These are phyloP conservation scores for Xylaria multiplex DNA, from an alignment of 2,329 filamentous ascomycete genomes.

Conservation along the genomic window DNA sequence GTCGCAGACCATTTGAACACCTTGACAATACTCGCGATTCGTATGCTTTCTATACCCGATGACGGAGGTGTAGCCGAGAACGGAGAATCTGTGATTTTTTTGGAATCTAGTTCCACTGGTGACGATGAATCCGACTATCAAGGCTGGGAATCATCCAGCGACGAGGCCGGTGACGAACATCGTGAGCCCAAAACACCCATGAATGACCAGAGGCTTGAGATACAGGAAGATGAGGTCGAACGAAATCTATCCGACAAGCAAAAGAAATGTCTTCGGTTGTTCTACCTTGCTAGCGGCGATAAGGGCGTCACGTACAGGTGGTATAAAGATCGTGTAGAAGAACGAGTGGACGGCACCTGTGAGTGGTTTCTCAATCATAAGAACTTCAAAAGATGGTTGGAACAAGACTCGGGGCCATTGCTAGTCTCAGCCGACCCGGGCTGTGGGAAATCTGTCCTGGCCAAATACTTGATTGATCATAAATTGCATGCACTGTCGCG, in stretches of 20 bases:
- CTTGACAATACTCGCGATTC: too few species aligned
- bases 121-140: too few species aligned
- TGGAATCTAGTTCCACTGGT: too few species aligned
- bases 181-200: too few species aligned
- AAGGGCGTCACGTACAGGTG: constrained; percentile 30
- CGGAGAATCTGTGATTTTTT: too few species aligned
- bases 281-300: constrained; percentile 17
- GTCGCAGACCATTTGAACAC: too few species aligned
- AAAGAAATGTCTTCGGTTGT: constrained; percentile 21
- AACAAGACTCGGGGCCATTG: constrained; percentile 26
- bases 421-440: constrained; percentile 35
- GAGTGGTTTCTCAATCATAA: constrained; percentile 28
- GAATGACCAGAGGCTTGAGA: not conserved
- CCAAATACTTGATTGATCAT: constrained; percentile 32
- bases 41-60: too few species aligned
- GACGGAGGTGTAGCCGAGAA: too few species aligned
- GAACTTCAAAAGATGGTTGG: constrained; percentile 24
- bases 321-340: constrained; percentile 33
- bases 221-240: constrained; percentile 18
- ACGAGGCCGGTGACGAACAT: too few species aligned
- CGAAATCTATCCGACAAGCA: constrained; percentile 12
- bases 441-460: constrained; percentile 36
- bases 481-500: constrained; percentile 10
- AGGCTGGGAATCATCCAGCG: too few species aligned
- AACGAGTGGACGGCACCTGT: constrained; percentile 27